Base-by-base conservation (phyloP, 345 rosid genomes). In the Rhizophora mangle region DNA sequence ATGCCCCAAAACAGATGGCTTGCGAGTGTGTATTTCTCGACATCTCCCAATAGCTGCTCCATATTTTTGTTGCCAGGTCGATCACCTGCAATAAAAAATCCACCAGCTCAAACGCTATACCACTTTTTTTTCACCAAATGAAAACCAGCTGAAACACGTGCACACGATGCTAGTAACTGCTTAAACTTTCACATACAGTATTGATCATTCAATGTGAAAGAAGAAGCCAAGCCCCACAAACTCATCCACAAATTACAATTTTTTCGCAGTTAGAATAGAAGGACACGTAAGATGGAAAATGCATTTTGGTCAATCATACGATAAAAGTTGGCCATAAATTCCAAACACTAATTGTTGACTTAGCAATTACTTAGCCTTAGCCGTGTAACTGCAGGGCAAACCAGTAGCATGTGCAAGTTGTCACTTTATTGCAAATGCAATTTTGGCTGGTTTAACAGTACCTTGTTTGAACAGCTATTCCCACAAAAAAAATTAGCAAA, bases 1-100 rank as follows among this genome's bases (percentile, higher is more conserved):
- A 72, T 56, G 46, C 76, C 76, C 80, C 80, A 76, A 36, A 76
- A 32, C 30, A 76, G 26, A 63, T 76, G 80, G 72, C 69, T 76
- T 26, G 76, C 80, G 26, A 72, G 69, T 22, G 75, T 72, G 63
- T 62, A 76, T 32, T 76, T 71, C 72, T 76, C 80, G 27, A 76
- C 62, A n/a, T 69, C 65, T 47, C 72, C 63, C 30, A 62, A 68
- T 6, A 70, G 71, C 66, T 64, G 60, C 15, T 75, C 70, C 52
- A 30, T 63, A 37, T 76, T 71, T 64, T 5, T 31, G 62, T 60
- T 71, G 24, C 60, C 62, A 21, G 62, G 68, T 29, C 27, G 71
- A 64, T 71, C 74, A 65, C 68, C 79, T 76, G 64, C 67, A 60
- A 43, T 13, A 43, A 43, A 3, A 13, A 43, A 43, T 43, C 49